These are phyloP conservation scores for Eucalyptus marginata DNA, from an alignment of 345 rosid species.

Conservation along the genomic window DNA sequence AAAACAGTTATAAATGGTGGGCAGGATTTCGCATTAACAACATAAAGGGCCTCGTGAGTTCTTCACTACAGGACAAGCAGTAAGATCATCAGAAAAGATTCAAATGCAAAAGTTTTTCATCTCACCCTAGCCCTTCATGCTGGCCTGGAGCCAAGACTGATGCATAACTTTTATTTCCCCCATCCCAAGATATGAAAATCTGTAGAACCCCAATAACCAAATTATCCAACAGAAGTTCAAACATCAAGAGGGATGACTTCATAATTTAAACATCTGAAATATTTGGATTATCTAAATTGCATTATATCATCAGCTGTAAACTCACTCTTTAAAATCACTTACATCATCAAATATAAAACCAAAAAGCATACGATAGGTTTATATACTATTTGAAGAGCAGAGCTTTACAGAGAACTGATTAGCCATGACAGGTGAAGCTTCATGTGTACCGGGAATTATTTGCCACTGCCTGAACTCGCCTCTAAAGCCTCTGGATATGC, in stretches of 20 bases:
- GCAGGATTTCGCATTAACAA: neutral
- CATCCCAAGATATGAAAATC: conserved; percentile 97
- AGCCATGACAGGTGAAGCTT: conserved; percentile 93
- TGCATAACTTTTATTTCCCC: conserved; percentile 69
- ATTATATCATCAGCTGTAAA: neutral
- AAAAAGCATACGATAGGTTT: neutral
- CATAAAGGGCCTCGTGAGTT: neutral
- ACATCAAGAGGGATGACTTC: neutral
- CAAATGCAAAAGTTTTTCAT: neutral
- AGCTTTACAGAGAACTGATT: conserved; percentile 89
- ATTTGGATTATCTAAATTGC: neutral
- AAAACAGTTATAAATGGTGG: neutral
- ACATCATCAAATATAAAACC: neutral
- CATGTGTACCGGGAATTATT: conserved; percentile 78
- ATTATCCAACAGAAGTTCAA: neutral
- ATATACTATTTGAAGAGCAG: neutral
- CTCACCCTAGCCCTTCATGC: conserved; percentile 91
- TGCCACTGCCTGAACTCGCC: conserved; percentile 98
- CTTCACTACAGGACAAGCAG: neutral
- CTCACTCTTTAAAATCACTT: neutral
- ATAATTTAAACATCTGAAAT: neutral
- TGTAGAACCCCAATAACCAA: conserved; percentile 10
- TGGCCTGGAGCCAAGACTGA: conserved; percentile 98
- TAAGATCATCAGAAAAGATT: neutral
- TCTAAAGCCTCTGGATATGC: conserved; percentile 95